Evolutionary conservation across 169 alveolate genomes (phyloP), one percentile per base, ranked within the genome.

Genomic region (Plasmodium ovale): DNA sequence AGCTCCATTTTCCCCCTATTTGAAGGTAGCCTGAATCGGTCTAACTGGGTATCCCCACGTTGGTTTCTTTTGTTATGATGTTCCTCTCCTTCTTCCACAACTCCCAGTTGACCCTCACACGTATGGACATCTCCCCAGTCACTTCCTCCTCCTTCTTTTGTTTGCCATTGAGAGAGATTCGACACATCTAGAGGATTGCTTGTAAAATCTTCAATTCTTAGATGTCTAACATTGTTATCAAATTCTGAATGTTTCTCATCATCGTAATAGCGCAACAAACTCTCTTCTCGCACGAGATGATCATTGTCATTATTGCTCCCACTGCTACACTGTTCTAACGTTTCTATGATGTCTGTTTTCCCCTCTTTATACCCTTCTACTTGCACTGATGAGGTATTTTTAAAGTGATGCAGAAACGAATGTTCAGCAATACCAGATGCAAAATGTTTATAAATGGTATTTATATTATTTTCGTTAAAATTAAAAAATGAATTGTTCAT

Each of bases 391-490:
- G 9, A 16, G 1, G 21, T 39, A 7, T 72, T 27, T 14, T 42
- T 6, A 0, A 12, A 16, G 12, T 16, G 39, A 14, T 60, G n/a
- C 16, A 58, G 29, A 60, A 25, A 47, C 1, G 88, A 53, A 0
- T 37, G 59, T 29, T 84, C 91, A 6, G n/a, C 23, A 33, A 84
- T 19, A 25, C 31, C 39, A 12, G 87, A 25, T 0, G 91, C 71
- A 69, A 84, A 56, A 49, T 84, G 84, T 29, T 84, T 84, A 25
- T 84, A 84, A 16, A 84, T 49, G 9, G 73, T 51, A 29, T 44
- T 84, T 5, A 84, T 60, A 68, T 84, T 84, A 51, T 67, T 62
- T 7, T 84, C 39, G 33, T 84, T 51, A 39, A 53, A 84, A 25
- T 68, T 42, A 68, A 84, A 69, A n/a, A 84, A 33, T 4, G 74